phyloP scores from a whole-genome alignment of 768 basidiomycete species.

The Phaeotremella fagi region DNA sequence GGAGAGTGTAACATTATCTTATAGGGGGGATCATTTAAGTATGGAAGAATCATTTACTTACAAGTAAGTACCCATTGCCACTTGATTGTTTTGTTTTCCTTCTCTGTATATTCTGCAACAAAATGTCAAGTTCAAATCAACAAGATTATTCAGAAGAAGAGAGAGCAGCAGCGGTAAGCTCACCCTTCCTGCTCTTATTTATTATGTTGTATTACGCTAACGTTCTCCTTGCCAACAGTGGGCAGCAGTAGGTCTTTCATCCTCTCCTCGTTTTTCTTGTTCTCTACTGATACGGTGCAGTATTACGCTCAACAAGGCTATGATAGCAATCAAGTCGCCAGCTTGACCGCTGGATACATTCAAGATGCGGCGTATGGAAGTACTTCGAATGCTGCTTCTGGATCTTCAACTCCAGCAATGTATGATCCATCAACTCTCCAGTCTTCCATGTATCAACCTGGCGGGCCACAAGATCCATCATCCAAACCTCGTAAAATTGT shows the following conservation, averaged over 20 bases:
- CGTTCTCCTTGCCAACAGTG: slow-evolving; percentile 18
- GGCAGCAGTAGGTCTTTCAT: slow-evolving; percentile 44
- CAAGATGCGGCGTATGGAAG: slow-evolving; percentile 1
- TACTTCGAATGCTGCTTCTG: not conserved
- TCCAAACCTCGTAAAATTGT: slow-evolving; percentile 5
- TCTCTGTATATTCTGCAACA: not conserved
- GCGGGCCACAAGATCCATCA: slow-evolving; percentile 3
- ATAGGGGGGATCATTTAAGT: too few species aligned
- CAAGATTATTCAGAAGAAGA: slow-evolving; percentile 39
- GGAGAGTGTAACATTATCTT: too few species aligned
- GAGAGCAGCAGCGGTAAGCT: slow-evolving; percentile 43
- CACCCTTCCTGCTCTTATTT: not conserved
- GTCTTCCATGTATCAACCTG: slow-evolving; percentile 29
- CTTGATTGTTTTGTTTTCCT: too few species aligned
- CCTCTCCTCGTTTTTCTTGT: slow-evolving; percentile 2
- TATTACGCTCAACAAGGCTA: slow-evolving; percentile 48
- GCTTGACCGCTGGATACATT: not conserved
- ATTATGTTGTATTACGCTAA: not conserved
- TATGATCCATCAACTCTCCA: slow-evolving; percentile 32
- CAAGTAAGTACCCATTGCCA: too few species aligned
- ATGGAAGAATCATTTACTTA: too few species aligned
- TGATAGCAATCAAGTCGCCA: slow-evolving; percentile 20
- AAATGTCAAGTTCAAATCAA: not conserved
- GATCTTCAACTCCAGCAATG: slow-evolving; percentile 5
- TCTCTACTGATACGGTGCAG: slow-evolving; percentile 3